phyloP scores from a whole-genome alignment of 495 filamentous ascomycete genomes.

The Pyrenula aspistea region DNA sequence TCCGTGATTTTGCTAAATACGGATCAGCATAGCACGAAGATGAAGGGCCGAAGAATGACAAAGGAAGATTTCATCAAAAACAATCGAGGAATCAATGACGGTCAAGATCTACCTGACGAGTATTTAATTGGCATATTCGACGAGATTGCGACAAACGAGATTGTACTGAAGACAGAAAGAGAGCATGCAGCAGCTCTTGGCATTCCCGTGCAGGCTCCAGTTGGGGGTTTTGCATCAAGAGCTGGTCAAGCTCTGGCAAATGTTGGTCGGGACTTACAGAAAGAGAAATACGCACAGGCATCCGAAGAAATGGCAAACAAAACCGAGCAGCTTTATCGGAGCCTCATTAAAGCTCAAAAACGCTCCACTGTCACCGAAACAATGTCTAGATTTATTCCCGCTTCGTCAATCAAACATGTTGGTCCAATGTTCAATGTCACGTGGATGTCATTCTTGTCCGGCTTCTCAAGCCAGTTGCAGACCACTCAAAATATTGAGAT shows the following conservation, averaged over 20 bases:
- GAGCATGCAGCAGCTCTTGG: conserved; percentile 71
- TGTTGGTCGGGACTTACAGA: conserved; percentile 80
- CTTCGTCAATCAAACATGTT: conserved; percentile 85
- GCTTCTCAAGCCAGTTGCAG: conserved; percentile 80
- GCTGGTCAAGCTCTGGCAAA: conserved; percentile 84
- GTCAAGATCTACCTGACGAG: conserved; percentile 82
- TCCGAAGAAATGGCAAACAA: conserved; percentile 90
- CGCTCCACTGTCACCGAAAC: conserved; percentile 58
- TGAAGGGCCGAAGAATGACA: conserved; percentile 74
- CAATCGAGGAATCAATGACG: conserved; percentile 97
- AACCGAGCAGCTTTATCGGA: conserved; percentile 83
- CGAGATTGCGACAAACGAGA: conserved; percentile 84
- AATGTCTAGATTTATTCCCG: conserved; percentile 71
- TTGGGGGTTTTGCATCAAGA: conserved; percentile 64
- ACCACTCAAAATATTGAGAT: conserved; percentile 84
- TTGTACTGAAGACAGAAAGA: conserved; percentile 85
- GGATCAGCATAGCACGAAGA: conserved; percentile 81
- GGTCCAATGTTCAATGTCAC: conserved; percentile 98
- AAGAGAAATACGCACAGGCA: conserved; percentile 86
- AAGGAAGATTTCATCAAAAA: conserved; percentile 98
- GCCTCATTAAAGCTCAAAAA: conserved; percentile 73
- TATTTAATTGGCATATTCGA: conserved; percentile 85
- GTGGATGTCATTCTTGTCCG: conserved; percentile 98
- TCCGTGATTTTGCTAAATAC: conserved; percentile 96
- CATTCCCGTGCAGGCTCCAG: conserved; percentile 41